phyloP scores from a whole-genome alignment of 2,329 filamentous ascomycete genomes.

The Tetracladium maxilliforme region DNA sequence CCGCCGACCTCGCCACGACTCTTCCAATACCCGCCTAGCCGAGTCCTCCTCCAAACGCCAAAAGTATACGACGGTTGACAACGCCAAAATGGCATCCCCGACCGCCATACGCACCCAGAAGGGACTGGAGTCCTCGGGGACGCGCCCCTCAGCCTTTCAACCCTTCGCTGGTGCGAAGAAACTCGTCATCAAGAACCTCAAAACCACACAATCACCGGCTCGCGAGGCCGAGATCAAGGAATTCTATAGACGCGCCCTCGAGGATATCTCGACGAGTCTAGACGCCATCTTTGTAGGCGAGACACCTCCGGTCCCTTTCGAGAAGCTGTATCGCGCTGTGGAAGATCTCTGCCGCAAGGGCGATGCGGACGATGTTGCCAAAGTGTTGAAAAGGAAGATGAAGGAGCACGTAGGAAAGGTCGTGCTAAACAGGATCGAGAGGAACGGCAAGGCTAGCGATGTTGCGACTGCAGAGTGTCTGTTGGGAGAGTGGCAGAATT shows the following conservation, averaged over 20 bases:
- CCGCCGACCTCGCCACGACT: too few species aligned
- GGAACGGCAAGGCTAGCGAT: slow-evolving; percentile 12
- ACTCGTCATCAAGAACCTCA: slow-evolving; percentile 87
- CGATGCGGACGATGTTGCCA: slow-evolving; percentile 52
- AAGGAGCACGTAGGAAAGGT: slow-evolving; percentile 48
- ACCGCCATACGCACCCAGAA: too few species aligned
- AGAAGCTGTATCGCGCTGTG: slow-evolving; percentile 78
- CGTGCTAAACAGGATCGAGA: slow-evolving; percentile 68
- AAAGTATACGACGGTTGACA: too few species aligned
- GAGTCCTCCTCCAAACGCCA: too few species aligned
- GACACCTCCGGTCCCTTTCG: slow-evolving; percentile 57
- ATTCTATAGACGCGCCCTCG: slow-evolving; percentile 67
- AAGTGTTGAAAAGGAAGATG: slow-evolving; percentile 42
- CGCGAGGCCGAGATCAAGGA: slow-evolving; percentile 46
- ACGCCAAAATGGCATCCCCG: too few species aligned
- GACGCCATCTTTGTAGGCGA: slow-evolving; percentile 54
- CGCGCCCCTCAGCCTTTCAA: too few species aligned
- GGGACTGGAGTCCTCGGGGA: too few species aligned
- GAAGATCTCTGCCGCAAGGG: slow-evolving; percentile 83
- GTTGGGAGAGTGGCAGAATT: slow-evolving; percentile 1
- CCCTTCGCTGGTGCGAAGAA: slow-evolving; percentile 68
- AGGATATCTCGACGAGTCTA: slow-evolving; percentile 60
- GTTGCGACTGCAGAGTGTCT: slow-evolving; percentile 1
- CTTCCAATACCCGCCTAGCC: too few species aligned
- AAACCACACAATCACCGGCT: slow-evolving; percentile 46